Evolutionary conservation across 441 rosid genomes (phyloP), one percentile per base, ranked within the genome.

Genomic region (Jatropha multifida): DNA sequence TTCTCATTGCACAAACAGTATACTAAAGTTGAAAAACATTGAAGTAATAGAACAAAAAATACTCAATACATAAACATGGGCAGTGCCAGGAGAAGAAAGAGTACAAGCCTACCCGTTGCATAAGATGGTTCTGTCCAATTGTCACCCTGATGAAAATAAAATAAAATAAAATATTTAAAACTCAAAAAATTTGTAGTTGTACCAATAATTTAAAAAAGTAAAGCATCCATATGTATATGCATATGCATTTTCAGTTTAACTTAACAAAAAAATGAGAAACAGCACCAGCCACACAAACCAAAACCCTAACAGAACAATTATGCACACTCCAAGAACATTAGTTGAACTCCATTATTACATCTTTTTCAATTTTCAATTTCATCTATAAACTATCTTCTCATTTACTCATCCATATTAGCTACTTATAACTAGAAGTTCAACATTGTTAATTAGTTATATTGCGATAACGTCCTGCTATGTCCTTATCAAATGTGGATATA

Each of bases 101-200:
- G 48, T 23, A 64, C 26, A 51, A 32, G 38, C 77, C 73, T 73
- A 90, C 96, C 94, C 10, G 76, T 71, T 59, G 78, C 75, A 60
- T 62, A 38, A 72, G 89, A 80, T 65, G 85, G 86, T 69, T 70
- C 70, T 8, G 74, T 75, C 75, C 83, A 60, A 73, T 77, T 83
- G 8, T 83, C 86, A 27, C 59, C 85, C 90, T 87, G 80, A 66
- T 71, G 71, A 68, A 70, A 79, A 75, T 52, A 44, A 65, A 41
- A 62, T 44, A 44, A 65, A 41, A 61, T 5, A 67, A 38, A 7
- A 41, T 14, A 71, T 20, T 76, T 52, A 77, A 71, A 61, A 72
- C 64, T 61, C 12, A 58, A 62, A 68, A 38, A n/a, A 61, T 14
- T 14, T 0, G 11, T 59, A 26, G 40, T 27, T 59, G 23, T 26